Evolutionary conservation across 495 filamentous ascomycete species (phyloP).

Genomic region (Parathielavia hyrcaniae): DNA sequence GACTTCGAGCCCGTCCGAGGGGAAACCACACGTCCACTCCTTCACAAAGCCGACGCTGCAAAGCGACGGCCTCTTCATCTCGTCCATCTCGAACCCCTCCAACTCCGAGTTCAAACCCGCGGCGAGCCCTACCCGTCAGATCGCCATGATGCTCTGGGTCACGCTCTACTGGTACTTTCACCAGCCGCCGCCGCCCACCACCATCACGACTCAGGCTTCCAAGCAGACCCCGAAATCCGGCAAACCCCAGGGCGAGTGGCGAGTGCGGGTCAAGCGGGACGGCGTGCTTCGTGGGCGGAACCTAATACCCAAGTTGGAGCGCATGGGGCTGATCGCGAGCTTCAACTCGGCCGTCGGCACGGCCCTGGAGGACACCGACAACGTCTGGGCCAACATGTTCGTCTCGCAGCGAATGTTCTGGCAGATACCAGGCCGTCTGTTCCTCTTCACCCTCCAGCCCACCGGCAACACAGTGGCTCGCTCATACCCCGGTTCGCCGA

Average conservation of each 20-base stretch:
- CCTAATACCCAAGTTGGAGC: slow-evolving; percentile 81
- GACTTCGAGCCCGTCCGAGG: neutral
- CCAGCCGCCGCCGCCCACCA: slow-evolving; percentile 52
- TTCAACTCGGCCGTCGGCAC: slow-evolving; percentile 71
- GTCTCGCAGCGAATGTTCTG: slow-evolving; percentile 76
- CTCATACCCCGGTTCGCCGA: slow-evolving; percentile 54
- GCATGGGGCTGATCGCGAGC: slow-evolving; percentile 78
- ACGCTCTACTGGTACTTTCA: slow-evolving; percentile 98
- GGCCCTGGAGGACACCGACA: slow-evolving; percentile 54
- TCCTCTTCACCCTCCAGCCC: slow-evolving; percentile 80
- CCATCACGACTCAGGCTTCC: slow-evolving; percentile 56
- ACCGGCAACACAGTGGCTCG: slow-evolving; percentile 34
- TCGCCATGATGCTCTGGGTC: slow-evolving; percentile 95
- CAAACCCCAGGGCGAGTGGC: slow-evolving; percentile 79
- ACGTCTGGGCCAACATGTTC: slow-evolving; percentile 75
- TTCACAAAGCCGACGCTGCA: slow-evolving; percentile 67
- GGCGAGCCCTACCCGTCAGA: slow-evolving; percentile 71
- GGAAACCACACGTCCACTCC: slow-evolving; percentile 47
- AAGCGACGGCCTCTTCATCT: slow-evolving; percentile 80
- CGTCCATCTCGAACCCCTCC: slow-evolving; percentile 78
- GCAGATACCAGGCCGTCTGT: slow-evolving; percentile 82
- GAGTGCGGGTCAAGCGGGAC: slow-evolving; percentile 74
- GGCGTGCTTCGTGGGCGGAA: slow-evolving; percentile 78
- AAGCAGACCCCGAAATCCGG: slow-evolving; percentile 59
- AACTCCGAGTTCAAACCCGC: slow-evolving; percentile 71